phyloP scores from a whole-genome alignment of 2,329 filamentous ascomycete species.

The Talaromyces verruculosus region DNA sequence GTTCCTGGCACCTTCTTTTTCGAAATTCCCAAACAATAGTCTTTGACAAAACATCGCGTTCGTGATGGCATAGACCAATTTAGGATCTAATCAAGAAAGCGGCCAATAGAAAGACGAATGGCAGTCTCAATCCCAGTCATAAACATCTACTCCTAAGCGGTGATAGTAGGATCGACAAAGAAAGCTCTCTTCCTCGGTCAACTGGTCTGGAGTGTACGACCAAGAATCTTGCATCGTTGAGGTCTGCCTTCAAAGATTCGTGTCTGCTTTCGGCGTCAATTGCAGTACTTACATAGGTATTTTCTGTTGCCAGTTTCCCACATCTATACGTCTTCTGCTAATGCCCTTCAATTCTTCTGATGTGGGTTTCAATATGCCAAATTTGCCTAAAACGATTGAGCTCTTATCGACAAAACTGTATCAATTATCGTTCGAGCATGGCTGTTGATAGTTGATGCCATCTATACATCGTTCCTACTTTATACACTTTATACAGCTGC shows the following conservation, averaged over 20 bases:
- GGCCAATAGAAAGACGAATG: no score
- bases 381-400: background rate
- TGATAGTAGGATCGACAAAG: background rate
- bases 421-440: background rate
- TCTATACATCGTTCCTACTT: background rate
- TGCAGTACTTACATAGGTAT: background rate
- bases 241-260: no score
- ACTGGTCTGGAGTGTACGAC: background rate
- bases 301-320: background rate
- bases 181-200: background rate
- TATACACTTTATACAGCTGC: background rate
- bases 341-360: background rate
- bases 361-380: background rate
- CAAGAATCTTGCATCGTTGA: background rate
- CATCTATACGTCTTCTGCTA: background rate
- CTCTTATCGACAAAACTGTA: background rate
- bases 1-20: no score
- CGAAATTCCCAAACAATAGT: no score
- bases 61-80: no score
- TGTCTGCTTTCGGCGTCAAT: background rate
- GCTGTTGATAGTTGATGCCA: background rate
- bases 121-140: background rate
- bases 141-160: background rate
- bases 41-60: no score
- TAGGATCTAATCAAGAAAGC: no score